phyloP scores from a whole-genome alignment of 73 alveolate species.

The Paramecium sexaurelia region DNA sequence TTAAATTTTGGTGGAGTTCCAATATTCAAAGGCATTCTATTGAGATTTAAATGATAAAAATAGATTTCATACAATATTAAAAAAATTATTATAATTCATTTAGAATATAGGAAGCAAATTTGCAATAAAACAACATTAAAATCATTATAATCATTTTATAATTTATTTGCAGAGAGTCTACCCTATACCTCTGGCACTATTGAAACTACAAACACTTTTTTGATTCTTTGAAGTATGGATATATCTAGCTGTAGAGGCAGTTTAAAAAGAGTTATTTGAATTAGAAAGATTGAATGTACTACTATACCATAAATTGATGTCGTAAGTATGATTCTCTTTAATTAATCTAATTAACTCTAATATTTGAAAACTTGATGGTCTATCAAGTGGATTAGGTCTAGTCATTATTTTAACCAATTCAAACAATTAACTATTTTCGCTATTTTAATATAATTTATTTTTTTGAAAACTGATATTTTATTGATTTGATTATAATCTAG shows the following conservation, averaged over 20 bases:
- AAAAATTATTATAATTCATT: background rate
- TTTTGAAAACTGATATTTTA: background rate
- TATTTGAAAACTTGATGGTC: background rate
- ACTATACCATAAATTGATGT: background rate
- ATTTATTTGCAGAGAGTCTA: background rate
- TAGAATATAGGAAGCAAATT: background rate
- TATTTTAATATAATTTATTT: background rate
- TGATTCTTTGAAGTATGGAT: background rate
- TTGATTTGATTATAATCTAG: background rate
- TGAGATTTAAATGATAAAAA: slow-evolving; percentile 24
- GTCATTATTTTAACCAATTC: background rate
- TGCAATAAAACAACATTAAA: background rate
- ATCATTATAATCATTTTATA: background rate
- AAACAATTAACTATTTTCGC: background rate
- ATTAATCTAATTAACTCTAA: background rate
- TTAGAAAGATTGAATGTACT: background rate
- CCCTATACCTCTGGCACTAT: background rate
- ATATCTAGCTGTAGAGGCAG: slow-evolving; percentile 10
- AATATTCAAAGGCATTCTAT: slow-evolving; percentile 38
- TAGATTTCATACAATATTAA: background rate
- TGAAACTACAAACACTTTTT: slow-evolving; percentile 24
- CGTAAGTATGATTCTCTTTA: background rate
- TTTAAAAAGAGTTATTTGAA: background rate
- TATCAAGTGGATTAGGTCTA: background rate
- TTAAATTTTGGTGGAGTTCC: slow-evolving; percentile 24